Conservation (phyloP, 768 basidiomycete genomes). For the Plicaturopsis crispa region DNA sequence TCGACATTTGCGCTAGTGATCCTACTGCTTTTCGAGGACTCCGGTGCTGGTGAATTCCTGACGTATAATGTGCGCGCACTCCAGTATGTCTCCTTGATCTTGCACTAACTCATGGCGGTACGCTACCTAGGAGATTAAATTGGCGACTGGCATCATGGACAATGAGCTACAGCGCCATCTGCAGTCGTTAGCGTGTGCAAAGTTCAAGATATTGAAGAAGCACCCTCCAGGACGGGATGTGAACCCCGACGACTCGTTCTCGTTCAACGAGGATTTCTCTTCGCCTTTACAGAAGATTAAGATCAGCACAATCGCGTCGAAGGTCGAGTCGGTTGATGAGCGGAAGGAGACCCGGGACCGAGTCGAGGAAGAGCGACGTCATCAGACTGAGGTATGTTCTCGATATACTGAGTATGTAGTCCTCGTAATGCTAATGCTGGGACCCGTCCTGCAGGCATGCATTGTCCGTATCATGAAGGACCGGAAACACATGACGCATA, state of each 20-base stretch:
- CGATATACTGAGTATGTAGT: background rate
- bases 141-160: constrained; percentile 67
- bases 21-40: constrained; percentile 77
- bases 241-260: constrained; percentile 67
- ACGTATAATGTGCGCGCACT: constrained; percentile 58
- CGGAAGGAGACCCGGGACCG: constrained; percentile 84
- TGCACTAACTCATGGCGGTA: constrained; percentile 2
- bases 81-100: background rate
- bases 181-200: constrained; percentile 93
- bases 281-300: constrained; percentile 86
- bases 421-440: constrained; percentile 5
- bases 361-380: constrained; percentile 85
- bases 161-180: constrained; percentile 83
- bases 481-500: constrained; percentile 82
- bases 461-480: constrained; percentile 98
- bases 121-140: constrained; percentile 92
- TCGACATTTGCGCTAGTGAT: constrained; percentile 86
- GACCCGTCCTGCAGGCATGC: constrained; percentile 61
- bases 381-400: constrained; percentile 73
- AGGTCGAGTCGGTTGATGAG: constrained; percentile 82
- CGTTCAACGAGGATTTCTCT: constrained; percentile 81
- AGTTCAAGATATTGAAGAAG: constrained; percentile 88
- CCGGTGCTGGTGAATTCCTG: constrained; percentile 60
- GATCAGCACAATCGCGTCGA: constrained; percentile 82
- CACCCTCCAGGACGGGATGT: constrained; percentile 86